Conservation (phyloP, 495 filamentous ascomycete species). For the Penicillium pancosmium region DNA sequence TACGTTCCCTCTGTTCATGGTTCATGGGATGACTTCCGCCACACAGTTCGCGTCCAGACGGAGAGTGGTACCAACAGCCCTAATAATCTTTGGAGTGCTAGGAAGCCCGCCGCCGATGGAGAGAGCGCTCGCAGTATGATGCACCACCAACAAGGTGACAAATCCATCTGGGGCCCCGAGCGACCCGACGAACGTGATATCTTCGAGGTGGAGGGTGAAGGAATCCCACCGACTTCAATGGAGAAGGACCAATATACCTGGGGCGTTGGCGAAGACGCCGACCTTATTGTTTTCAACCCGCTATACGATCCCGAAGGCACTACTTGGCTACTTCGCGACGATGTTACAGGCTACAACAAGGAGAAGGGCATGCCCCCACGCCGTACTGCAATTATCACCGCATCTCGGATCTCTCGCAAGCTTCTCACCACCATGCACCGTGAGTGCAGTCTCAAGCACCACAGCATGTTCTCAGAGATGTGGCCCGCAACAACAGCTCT, state of each 20-base stretch:
- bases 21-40: constrained; percentile 87
- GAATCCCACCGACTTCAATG: constrained; percentile 67
- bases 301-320: constrained; percentile 90
- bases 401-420: constrained; percentile 77
- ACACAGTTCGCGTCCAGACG: constrained; percentile 88
- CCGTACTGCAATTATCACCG: constrained; percentile 85
- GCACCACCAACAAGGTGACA: constrained; percentile 60
- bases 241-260: constrained; percentile 82
- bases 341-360: constrained; percentile 87
- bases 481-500: constrained; percentile 85
- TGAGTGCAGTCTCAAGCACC: constrained; percentile 77
- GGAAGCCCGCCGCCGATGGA: constrained; percentile 38
- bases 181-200: constrained; percentile 67
- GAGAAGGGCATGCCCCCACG: constrained; percentile 70
- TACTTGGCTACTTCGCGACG: constrained; percentile 82
- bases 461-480: constrained; percentile 96
- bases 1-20: constrained; percentile 90
- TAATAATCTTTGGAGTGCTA: constrained; percentile 69
- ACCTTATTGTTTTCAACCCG: constrained; percentile 91
- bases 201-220: constrained; percentile 68
- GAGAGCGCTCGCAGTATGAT: constrained; percentile 34
- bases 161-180: constrained; percentile 83
- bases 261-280: constrained; percentile 92
- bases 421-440: constrained; percentile 87
- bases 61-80: constrained; percentile 76